These are phyloP conservation scores for Deinandra increscens DNA, from an alignment of 129 eudicot species.

Conservation along the genomic window DNA sequence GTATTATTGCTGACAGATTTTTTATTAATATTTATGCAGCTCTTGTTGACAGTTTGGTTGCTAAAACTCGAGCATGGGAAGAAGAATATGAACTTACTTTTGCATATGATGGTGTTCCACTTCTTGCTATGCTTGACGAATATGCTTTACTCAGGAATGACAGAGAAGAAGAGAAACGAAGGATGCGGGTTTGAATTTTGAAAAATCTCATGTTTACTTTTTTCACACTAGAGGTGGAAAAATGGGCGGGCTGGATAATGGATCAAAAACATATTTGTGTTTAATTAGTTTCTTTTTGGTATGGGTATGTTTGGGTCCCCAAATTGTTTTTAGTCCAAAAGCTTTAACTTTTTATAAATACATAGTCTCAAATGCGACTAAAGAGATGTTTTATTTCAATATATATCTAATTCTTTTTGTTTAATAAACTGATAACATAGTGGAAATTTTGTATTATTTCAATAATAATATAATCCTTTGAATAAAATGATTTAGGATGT, in stretches of 20 bases:
- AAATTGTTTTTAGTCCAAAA: background rate
- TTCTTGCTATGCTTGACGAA: slow-evolving; percentile 96
- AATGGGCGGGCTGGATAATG: background rate
- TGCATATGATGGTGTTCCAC: slow-evolving; percentile 93
- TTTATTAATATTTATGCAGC: slow-evolving; percentile 43
- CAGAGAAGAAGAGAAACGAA: slow-evolving; percentile 95
- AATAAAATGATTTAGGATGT: background rate
- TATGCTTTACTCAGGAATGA: slow-evolving; percentile 89
- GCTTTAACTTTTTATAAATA: background rate
- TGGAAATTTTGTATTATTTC: too few species aligned
- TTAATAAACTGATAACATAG: too few species aligned
- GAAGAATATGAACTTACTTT: slow-evolving; percentile 79
- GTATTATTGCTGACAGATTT: background rate
- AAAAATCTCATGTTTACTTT: background rate
- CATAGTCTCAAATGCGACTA: background rate
- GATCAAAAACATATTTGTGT: background rate
- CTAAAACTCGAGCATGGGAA: slow-evolving; percentile 92
- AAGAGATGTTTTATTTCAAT: background rate
- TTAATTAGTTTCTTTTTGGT: background rate
- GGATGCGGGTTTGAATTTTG: slow-evolving; percentile 88
- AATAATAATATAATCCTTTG: background rate
- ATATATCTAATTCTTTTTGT: too few species aligned
- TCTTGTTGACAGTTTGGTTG: slow-evolving; percentile 81
- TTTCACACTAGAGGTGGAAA: background rate
- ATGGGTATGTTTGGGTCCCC: background rate